Conservation (phyloP, 371 early-diverging fungal genomes). For the Apophysomyces elegans region DNA sequence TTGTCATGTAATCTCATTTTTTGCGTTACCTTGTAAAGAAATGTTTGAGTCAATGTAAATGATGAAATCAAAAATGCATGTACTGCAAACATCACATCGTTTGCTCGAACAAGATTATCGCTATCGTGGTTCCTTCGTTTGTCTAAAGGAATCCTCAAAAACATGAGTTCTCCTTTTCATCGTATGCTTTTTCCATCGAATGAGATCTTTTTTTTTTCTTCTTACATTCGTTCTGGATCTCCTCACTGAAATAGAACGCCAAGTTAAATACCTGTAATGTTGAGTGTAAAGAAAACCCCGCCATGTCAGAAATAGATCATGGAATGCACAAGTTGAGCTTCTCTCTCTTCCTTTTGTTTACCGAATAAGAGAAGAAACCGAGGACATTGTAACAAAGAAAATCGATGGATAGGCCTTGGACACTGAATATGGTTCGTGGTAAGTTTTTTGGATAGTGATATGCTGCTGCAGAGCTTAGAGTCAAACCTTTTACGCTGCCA, state of each 20-base stretch:
- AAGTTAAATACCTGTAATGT: slow-evolving; percentile 69
- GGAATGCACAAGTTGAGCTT: too few relatives aligned
- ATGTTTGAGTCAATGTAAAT: slow-evolving; percentile 73
- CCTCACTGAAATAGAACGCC: slow-evolving; percentile 68
- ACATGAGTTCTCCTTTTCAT: too few relatives aligned
- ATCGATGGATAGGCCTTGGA: slow-evolving; percentile 89
- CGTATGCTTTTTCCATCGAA: too few relatives aligned
- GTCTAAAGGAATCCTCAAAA: slow-evolving; percentile 34
- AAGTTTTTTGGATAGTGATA: not conserved
- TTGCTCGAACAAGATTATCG: slow-evolving; percentile 78
- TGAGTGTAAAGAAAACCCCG: not conserved
- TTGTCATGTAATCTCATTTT: not conserved
- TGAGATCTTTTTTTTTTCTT: too few relatives aligned
- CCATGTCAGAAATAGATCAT: not conserved
- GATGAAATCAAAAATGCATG: slow-evolving; percentile 80
- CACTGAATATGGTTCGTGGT: slow-evolving; percentile 37
- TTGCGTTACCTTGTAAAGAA: slow-evolving; percentile 70
- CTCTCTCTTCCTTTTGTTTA: slow-evolving; percentile 23
- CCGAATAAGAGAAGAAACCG: slow-evolving; percentile 88
- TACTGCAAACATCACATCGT: slow-evolving; percentile 88
- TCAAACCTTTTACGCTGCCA: slow-evolving; percentile 38
- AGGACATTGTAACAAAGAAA: slow-evolving; percentile 84
- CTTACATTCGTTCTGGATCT: slow-evolving; percentile 75
- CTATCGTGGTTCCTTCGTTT: slow-evolving; percentile 67
- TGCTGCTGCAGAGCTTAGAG: not conserved